Evolutionary conservation across 1,139 yeast species (phyloP), one percentile per base, ranked within the genome.

Genomic region (Saccharomyces hybrid): DNA sequence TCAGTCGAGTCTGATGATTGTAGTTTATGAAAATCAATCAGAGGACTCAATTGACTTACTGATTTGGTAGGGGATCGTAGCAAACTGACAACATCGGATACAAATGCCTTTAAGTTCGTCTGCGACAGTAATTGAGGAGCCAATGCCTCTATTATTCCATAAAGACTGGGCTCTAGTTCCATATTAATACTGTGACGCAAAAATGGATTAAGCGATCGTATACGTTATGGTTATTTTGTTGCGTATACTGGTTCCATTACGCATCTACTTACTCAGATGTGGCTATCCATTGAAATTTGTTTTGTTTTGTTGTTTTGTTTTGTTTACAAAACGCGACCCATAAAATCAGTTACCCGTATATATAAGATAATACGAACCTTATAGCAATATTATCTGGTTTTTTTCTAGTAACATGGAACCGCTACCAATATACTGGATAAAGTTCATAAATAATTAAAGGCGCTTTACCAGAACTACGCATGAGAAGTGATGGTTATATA

Each of bases 111-210:
- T 28, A 58, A 51, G 44, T 53, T 12, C 21, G 52, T 48, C 34
- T 52, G 60, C 6, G 61, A 53, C 19, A 59, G 53, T 6, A 56
- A 41, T 14, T 53, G 56, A 42, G 61, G 59, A 21, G 55, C 59
- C 50, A 58, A 51, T n/a, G 57, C 58, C 49, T 55, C 59, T 26
- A 58, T 51, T 2, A 59, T 53, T 6, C 56, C 56, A 47, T 50
- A 57, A 24, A 61, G 53, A 12, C 57, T 58, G 48, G 53, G 38
- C 48, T 55, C 59, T n/a, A 61, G 32, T 49, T 59, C 59, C 63
- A 59, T 61, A 16, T 38, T 38, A n/a, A 16, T 6, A 9, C 6
- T 38, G 19, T n/a, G 9, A 19, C 11, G 16, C 6, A 12, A 24
- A 9, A 38, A 3, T 38, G 44, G 11, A 38, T 9, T 11, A 38